Base-by-base conservation (phyloP, 2,329 filamentous ascomycete species). In the Diaporthe velutina region DNA sequence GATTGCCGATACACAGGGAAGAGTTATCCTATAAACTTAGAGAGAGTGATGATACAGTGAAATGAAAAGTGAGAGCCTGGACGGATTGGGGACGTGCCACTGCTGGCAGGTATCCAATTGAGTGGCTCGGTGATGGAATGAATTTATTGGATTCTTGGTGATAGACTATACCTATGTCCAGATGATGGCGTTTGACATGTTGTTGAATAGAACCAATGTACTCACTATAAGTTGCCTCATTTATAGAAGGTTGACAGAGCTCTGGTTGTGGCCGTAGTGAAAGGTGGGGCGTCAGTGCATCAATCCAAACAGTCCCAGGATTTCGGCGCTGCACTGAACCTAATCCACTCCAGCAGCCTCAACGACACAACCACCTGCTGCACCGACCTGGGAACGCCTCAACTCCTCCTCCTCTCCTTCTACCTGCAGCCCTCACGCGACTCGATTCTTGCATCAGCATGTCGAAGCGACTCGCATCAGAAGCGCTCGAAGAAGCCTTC, bases 401-500 rank as follows among this genome's bases (percentile, higher is more conserved):
- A 19, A 55, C 28, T 19, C 30, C 40, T 50, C 28, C 38, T 35
- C n/a, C 28, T n/a, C 58, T 22, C 22, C 28, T 12, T 52, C 25
- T 25, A 13, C 10, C 52, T 4, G 10, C 40, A 64, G 22, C 22
- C 40, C 42, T 7, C 17, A 13, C 35, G 35, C 33, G 13, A 61
- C 48, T n/a, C 17, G 30, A 71, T 48, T 73, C 70, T 86, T 83
- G 85, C 71, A 92, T 22, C 40, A 70, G 33, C 35, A 76, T 76
- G 75, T 75, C 75, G 50, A 76, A 93, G 84, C 88, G 91, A 76
- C 88, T 88, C 74, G 91, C 91, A 73, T 87, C 88, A 40, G 90
- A 92, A 81, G 85, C 90, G 55, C 85, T 93, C 52, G 90, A 92
- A 50, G 89, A 91, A 76, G 81, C 90, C 58, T 82, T 83, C 50